phyloP scores from a whole-genome alignment of 2,329 filamentous ascomycete species.

The Harringtonia aguacate region DNA sequence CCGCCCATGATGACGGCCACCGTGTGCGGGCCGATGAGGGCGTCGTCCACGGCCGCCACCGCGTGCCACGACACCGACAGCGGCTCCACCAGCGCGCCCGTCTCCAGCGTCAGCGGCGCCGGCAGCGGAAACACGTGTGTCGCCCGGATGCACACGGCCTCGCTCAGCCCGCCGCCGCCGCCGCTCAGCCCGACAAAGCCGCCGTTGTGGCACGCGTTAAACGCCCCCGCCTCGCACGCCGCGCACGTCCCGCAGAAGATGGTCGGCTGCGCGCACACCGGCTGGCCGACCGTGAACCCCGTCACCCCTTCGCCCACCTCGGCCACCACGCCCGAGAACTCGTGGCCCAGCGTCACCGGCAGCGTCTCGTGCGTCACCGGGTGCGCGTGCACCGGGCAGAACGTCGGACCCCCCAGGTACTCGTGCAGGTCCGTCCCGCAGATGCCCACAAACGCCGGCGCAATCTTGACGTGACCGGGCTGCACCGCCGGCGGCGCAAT shows the following conservation, averaged over 20 bases:
- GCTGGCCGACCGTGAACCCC: conserved; percentile 47
- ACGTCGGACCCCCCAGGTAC: conserved; percentile 3
- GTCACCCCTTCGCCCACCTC: conserved; percentile 46
- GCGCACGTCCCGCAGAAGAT: conserved; percentile 42
- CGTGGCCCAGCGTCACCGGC: conserved; percentile 42
- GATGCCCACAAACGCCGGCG: conserved; percentile 4
- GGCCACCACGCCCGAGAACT: conserved; percentile 50
- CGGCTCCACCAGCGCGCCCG: conserved; percentile 48
- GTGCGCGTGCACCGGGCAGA: conserved; percentile 1
- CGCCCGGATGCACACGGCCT: conserved; percentile 20
- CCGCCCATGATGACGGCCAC: conserved; percentile 47
- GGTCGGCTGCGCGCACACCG: conserved; percentile 56
- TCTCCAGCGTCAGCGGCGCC: conserved; percentile 31
- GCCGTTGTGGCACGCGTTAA: conserved; percentile 25
- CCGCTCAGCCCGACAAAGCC: conserved; percentile 15
- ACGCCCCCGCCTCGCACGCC: conserved; percentile 25
- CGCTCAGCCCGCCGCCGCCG: conserved; percentile 2
- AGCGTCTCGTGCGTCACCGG: conserved; percentile 1
- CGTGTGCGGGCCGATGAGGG: conserved; percentile 25
- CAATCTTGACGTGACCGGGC: conserved; percentile 1
- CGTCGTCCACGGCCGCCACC: conserved; percentile 41
- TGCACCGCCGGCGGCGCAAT: background rate
- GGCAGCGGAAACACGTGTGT: conserved; percentile 25
- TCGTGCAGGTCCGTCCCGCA: conserved; percentile 5
- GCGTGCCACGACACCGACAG: conserved; percentile 47